These are phyloP conservation scores for Chytriomyces sp. DNA, from an alignment of 192 early-diverging fungal genomes.

Conservation along the genomic window DNA sequence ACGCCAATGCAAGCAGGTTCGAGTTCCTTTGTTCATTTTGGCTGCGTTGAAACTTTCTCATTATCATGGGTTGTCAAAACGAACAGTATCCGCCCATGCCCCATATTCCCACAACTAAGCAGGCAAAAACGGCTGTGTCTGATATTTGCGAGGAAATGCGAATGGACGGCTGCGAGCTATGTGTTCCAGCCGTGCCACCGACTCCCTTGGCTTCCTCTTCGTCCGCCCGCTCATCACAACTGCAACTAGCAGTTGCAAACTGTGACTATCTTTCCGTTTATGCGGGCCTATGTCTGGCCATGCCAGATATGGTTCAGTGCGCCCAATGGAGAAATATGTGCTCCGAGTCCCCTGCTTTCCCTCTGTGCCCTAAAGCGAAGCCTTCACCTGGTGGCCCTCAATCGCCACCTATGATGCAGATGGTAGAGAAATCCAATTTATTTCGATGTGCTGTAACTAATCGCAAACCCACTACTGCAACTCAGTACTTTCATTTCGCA, in stretches of 20 bases:
- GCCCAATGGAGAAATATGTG: constrained; percentile 7
- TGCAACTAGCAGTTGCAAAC: neutral
- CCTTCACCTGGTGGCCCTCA: constrained; percentile 2
- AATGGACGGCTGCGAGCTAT: constrained; percentile 29
- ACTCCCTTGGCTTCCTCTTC: neutral
- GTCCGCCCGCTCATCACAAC: neutral
- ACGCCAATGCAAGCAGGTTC: constrained; percentile 2
- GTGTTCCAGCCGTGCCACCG: neutral
- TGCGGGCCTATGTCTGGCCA: constrained; percentile 51
- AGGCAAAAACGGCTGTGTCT: constrained; percentile 4
- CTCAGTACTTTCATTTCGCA: constrained; percentile 49
- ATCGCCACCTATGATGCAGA: constrained; percentile 21
- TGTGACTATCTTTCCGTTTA: constrained; percentile 57
- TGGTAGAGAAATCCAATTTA: neutral
- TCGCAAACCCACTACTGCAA: neutral
- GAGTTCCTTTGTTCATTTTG: neutral
- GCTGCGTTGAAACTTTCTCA: neutral
- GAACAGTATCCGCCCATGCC: constrained; percentile 13
- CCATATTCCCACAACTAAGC: constrained; percentile 26
- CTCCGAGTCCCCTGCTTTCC: constrained; percentile 1
- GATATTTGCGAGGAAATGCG: constrained; percentile 29
- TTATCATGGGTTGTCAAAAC: neutral
- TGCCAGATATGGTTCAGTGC: constrained; percentile 56
- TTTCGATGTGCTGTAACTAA: constrained; percentile 34
- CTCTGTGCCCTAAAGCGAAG: constrained; percentile 30